phyloP scores from a whole-genome alignment of 257 asterid species.

The Fraxinus quadrangulata region DNA sequence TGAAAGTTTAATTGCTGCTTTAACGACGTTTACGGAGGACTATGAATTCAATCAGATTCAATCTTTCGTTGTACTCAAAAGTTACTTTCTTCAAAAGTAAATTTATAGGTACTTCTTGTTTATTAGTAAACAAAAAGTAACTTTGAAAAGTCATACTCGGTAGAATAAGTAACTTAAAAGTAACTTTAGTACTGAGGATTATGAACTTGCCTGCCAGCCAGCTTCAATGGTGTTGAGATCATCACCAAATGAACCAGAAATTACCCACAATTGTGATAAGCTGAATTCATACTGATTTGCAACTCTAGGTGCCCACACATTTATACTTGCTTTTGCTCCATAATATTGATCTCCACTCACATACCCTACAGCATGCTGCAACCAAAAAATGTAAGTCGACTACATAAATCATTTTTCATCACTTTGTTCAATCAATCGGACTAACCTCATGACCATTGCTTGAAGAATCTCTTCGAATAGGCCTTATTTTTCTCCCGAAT shows the following conservation, averaged over 20 bases:
- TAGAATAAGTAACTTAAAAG: background rate
- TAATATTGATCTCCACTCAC: slow-evolving; percentile 75
- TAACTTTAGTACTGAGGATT: background rate
- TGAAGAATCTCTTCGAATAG: slow-evolving; percentile 65
- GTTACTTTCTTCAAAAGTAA: too few species aligned
- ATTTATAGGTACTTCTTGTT: too few species aligned
- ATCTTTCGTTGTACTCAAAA: too few species aligned
- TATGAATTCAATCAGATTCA: too few species aligned
- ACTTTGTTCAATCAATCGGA: background rate
- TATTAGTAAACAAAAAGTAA: too few species aligned
- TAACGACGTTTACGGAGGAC: slow-evolving; percentile 18
- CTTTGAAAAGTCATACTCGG: too few species aligned
- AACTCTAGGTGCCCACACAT: slow-evolving; percentile 85
- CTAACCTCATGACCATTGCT: slow-evolving; percentile 83
- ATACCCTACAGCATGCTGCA: slow-evolving; percentile 94
- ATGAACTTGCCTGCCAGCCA: slow-evolving; percentile 90
- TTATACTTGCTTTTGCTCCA: slow-evolving; percentile 89
- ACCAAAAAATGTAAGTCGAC: background rate
- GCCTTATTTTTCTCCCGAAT: slow-evolving; percentile 62
- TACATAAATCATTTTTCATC: background rate
- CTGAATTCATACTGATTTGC: slow-evolving; percentile 74
- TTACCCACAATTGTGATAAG: slow-evolving; percentile 90
- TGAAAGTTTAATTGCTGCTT: slow-evolving; percentile 42
- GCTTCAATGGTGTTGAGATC: slow-evolving; percentile 98
- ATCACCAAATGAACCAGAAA: slow-evolving; percentile 85